These are phyloP conservation scores for Aspergillus sclerotiicarbonarius DNA, from an alignment of 495 filamentous ascomycete genomes.

Conservation along the genomic window DNA sequence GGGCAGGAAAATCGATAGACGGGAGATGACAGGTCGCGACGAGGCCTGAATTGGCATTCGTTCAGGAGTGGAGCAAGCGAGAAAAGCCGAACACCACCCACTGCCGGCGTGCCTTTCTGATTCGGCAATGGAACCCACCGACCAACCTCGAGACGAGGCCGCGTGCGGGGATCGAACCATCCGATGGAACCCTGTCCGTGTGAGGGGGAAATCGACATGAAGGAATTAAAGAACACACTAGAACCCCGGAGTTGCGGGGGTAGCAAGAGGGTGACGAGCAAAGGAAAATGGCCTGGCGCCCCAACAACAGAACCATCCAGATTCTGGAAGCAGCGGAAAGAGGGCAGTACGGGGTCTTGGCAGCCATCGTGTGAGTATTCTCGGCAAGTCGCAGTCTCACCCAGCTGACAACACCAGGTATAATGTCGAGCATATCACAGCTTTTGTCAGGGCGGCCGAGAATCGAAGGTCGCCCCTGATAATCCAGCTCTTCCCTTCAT, in stretches of 20 bases:
- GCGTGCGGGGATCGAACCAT: background rate
- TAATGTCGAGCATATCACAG: constrained; percentile 73
- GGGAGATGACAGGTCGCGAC: constrained; percentile 5
- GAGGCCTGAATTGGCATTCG: constrained; percentile 4
- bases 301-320: constrained; percentile 55
- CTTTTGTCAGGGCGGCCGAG: constrained; percentile 66
- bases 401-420: constrained; percentile 37
- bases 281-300: constrained; percentile 8
- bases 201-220: no score
- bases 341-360: constrained; percentile 62
- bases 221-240: no score
- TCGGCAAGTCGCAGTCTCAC: background rate
- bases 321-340: constrained; percentile 61
- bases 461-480: constrained; percentile 63
- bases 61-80: constrained; percentile 4
- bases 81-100: constrained; percentile 1
- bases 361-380: constrained; percentile 48
- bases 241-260: no score
- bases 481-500: constrained; percentile 75
- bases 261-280: no score
- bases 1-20: background rate
- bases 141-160: background rate
- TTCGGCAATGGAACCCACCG: background rate
- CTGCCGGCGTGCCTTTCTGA: background rate
- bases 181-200: no score